phyloP scores from a whole-genome alignment of 805 yeast genomes.

The Zygoascus biomembranicola region DNA sequence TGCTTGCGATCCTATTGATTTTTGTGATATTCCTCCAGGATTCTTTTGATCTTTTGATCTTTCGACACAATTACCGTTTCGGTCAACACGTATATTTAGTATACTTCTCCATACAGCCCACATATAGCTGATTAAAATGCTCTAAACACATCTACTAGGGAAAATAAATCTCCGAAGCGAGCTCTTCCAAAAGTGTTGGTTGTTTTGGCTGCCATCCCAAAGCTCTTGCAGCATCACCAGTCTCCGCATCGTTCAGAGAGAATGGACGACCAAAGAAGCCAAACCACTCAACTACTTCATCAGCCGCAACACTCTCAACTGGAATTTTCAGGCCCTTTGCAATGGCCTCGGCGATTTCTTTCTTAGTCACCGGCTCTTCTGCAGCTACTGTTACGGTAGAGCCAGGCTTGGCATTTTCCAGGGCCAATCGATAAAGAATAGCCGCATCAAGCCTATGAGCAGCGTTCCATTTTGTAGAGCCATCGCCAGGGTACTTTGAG shows the following conservation, averaged over 20 bases:
- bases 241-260: neutral
- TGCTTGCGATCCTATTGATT: too few relatives aligned
- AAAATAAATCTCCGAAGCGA: slow-evolving; percentile 2
- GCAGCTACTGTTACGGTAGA: slow-evolving; percentile 21
- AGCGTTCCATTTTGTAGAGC: slow-evolving; percentile 28
- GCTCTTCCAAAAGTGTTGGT: neutral
- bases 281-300: neutral
- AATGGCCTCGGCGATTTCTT: slow-evolving; percentile 24
- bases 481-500: slow-evolving; percentile 32
- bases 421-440: slow-evolving; percentile 22
- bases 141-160: too few relatives aligned
- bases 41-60: too few relatives aligned
- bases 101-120: too few relatives aligned
- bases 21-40: too few relatives aligned
- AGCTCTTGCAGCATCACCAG: slow-evolving; percentile 2
- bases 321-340: slow-evolving; percentile 9
- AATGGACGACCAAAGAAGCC: neutral
- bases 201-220: slow-evolving; percentile 6
- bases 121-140: too few relatives aligned
- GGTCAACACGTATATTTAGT: too few relatives aligned
- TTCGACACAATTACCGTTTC: too few relatives aligned
- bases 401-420: slow-evolving; percentile 14
- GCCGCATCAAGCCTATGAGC: slow-evolving; percentile 31
- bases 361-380: slow-evolving; percentile 19
- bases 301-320: neutral